These are phyloP conservation scores for Nakaseomyces kungkrabaensis DNA, from an alignment of 1,139 yeast species.

Conservation along the genomic window DNA sequence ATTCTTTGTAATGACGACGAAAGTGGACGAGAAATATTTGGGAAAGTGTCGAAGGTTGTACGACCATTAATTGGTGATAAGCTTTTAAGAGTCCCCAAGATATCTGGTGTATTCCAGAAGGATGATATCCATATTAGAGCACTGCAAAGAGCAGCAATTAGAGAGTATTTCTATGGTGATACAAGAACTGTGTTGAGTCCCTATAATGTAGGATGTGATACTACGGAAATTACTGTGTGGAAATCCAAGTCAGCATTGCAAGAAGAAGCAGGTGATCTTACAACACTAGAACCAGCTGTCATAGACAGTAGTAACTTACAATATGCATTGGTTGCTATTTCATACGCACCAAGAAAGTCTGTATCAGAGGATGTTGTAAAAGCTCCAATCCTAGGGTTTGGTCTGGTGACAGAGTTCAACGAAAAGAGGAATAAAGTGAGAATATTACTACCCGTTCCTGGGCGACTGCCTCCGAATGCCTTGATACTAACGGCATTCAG, in stretches of 20 bases:
- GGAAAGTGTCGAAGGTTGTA: conserved; percentile 4
- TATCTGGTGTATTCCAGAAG: conserved; percentile 45
- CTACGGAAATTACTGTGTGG: conserved; percentile 40
- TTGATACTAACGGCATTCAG: conserved; percentile 58
- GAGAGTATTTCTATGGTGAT: conserved; percentile 85
- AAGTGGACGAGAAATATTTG: conserved; percentile 24
- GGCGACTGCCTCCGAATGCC: conserved; percentile 65
- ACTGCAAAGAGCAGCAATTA: conserved; percentile 63
- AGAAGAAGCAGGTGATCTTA: conserved; percentile 4
- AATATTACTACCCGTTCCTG: conserved; percentile 79
- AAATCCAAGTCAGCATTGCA: conserved; percentile 31
- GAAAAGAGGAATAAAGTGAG: conserved; percentile 65
- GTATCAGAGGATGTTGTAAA: conserved; percentile 42
- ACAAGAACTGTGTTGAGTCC: conserved; percentile 63
- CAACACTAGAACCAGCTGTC: conserved; percentile 16
- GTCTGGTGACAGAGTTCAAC: conserved; percentile 44
- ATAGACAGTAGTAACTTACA: conserved; percentile 37
- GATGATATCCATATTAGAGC: conserved; percentile 64
- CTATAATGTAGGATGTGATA: conserved; percentile 48
- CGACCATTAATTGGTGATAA: conserved; percentile 11
- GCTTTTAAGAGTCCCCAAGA: conserved; percentile 20
- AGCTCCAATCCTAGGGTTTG: conserved; percentile 59
- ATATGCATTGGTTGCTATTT: conserved; percentile 63
- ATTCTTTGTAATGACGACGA: conserved; percentile 51
- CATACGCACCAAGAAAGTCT: conserved; percentile 51